These are phyloP conservation scores for Friedmanniomyces endolithicus DNA, from an alignment of 495 filamentous ascomycete genomes.

Conservation along the genomic window DNA sequence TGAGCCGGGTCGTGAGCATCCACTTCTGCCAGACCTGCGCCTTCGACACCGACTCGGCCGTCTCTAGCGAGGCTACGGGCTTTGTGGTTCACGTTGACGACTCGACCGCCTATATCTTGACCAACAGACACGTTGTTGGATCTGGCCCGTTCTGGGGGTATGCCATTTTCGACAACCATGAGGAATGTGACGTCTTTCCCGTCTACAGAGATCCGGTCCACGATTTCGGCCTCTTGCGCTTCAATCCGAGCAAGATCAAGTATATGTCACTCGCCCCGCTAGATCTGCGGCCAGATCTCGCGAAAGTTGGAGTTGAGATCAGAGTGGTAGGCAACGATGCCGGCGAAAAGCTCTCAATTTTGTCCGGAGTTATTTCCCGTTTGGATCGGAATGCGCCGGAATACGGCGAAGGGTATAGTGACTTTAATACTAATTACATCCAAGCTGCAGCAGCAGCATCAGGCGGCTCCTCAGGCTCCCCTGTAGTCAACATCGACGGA, in stretches of 20 bases:
- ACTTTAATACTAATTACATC: slow-evolving; percentile 99
- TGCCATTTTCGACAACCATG: slow-evolving; percentile 96
- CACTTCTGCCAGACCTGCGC: slow-evolving; percentile 98
- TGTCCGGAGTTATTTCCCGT: slow-evolving; percentile 93
- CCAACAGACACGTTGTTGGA: slow-evolving; percentile 69
- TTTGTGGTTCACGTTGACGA: slow-evolving; percentile 90
- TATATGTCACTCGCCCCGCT: slow-evolving; percentile 83
- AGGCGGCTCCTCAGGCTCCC: slow-evolving; percentile 91
- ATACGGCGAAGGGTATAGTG: slow-evolving; percentile 95
- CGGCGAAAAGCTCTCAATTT: slow-evolving; percentile 94
- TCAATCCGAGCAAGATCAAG: slow-evolving; percentile 88
- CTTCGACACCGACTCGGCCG: slow-evolving; percentile 89
- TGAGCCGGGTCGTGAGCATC: slow-evolving; percentile 88
- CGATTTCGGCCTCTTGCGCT: slow-evolving; percentile 93
- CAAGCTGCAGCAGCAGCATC: slow-evolving; percentile 94
- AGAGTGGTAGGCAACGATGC: slow-evolving; percentile 97
- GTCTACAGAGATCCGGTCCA: slow-evolving; percentile 97
- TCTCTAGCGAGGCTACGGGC: slow-evolving; percentile 89
- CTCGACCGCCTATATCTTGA: slow-evolving; percentile 49
- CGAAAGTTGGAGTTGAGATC: slow-evolving; percentile 75
- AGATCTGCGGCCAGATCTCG: slow-evolving; percentile 68
- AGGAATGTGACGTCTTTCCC: slow-evolving; percentile 92
- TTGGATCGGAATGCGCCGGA: slow-evolving; percentile 94
- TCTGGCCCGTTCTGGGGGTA: slow-evolving; percentile 96
- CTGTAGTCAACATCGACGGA: slow-evolving; percentile 91